A percentile compares a stretch with the other conserved stretches of the same genome.
Conservation (phyloP, 768 basidiomycete species). For the Amanita exitialis region DNA sequence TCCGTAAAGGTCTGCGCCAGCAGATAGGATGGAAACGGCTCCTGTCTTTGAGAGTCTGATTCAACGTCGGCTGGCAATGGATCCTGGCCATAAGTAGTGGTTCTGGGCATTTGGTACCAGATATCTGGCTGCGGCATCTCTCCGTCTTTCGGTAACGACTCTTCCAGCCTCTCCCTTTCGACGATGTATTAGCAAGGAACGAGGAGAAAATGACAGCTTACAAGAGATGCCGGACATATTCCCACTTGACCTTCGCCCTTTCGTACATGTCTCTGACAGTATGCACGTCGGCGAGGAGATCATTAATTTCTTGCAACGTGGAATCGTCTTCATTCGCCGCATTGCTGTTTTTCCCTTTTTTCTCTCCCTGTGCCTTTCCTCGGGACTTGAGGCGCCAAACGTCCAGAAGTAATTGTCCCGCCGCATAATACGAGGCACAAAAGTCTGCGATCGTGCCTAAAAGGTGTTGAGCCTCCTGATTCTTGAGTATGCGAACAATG, state of each 20-base stretch:
- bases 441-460: constrained; percentile 33
- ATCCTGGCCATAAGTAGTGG: neutral
- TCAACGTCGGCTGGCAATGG: neutral
- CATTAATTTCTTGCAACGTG: constrained; percentile 24
- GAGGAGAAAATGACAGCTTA: constrained; percentile 13
- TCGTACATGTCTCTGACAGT: constrained; percentile 36
- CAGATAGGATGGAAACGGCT: no score
- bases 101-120: neutral
- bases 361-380: constrained; percentile 18
- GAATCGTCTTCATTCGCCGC: constrained; percentile 14
- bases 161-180: constrained; percentile 3
- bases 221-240: constrained; percentile 21
- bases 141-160: constrained; percentile 10
- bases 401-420: constrained; percentile 41
- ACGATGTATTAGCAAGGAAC: neutral
- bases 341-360: neutral
- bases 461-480: constrained; percentile 33
- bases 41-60: no score
- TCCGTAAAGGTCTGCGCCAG: neutral
- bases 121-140: neutral
- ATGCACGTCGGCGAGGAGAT: constrained; percentile 25
- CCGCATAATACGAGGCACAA: constrained; percentile 36
- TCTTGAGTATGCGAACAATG: constrained; percentile 48
- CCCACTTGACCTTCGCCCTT: constrained; percentile 22
- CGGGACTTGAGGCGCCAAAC: constrained; percentile 49